Conservation (phyloP, 2,329 filamentous ascomycete species). For the Dactylellina drechsleri region DNA sequence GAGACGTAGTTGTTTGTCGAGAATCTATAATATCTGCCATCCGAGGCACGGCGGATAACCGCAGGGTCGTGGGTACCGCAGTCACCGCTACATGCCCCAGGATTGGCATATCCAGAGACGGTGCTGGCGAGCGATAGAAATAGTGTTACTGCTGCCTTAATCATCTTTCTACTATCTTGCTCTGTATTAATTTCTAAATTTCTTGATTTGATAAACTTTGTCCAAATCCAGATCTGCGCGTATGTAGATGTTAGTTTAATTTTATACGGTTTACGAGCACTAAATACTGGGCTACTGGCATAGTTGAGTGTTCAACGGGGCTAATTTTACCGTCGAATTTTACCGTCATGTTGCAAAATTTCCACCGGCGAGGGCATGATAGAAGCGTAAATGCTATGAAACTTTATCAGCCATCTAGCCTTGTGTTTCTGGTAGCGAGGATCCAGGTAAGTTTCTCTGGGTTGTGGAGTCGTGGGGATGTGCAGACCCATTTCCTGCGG, state of each 20-base stretch:
- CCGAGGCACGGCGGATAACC: conserved; percentile 61
- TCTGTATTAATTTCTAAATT: background rate
- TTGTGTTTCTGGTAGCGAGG: no score
- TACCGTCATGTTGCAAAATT: no score
- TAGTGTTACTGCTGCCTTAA: conserved; percentile 55
- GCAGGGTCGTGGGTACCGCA: conserved; percentile 63
- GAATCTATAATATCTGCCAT: conserved; percentile 64
- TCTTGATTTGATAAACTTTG: background rate
- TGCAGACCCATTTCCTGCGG: no score
- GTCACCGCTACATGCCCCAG: conserved; percentile 61
- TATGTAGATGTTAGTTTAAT: no score
- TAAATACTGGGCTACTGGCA: no score
- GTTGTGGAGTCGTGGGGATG: no score
- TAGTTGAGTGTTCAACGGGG: background rate
- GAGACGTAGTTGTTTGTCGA: conserved; percentile 63
- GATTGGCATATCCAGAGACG: conserved; percentile 57
- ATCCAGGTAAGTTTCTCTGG: no score
- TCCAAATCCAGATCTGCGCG: background rate
- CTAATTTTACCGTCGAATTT: background rate
- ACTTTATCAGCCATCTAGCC: no score
- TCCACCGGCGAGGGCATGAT: no score
- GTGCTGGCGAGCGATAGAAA: conserved; percentile 32
- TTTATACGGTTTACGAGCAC: no score
- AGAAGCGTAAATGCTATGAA: no score
- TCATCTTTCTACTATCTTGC: conserved; percentile 16